Percentiles rank a stretch among this genome's conserved stretches.
Evolutionary conservation across 1,139 yeast genomes (phyloP).

Genomic region (Blastobotrys illinoisensis): DNA sequence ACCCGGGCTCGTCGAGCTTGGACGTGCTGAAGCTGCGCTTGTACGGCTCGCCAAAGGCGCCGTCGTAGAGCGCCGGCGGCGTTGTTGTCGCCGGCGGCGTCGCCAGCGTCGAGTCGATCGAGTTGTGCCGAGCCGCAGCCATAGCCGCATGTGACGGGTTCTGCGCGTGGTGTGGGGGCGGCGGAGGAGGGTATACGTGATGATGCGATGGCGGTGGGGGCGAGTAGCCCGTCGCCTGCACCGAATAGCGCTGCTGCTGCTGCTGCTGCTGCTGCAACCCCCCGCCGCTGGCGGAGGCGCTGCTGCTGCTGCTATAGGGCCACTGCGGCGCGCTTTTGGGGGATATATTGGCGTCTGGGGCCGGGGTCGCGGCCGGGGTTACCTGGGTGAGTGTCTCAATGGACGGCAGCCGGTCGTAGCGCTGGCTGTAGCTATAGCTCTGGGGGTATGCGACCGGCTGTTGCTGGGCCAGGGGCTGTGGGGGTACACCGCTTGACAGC

Average conservation of each 20-base stretch:
- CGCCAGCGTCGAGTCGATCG: constrained; percentile 15
- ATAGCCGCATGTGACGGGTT: not conserved
- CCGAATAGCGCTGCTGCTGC: constrained; percentile 5
- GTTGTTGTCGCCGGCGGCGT: constrained; percentile 6
- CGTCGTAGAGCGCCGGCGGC: not conserved
- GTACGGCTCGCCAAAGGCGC: not conserved
- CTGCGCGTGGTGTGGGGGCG: not conserved
- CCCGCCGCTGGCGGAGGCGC: constrained; percentile 6
- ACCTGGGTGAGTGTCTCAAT: constrained; percentile 22
- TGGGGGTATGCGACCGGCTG: not conserved
- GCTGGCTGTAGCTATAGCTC: not conserved
- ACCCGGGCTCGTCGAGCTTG: constrained; percentile 19
- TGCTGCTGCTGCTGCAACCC: constrained; percentile 11
- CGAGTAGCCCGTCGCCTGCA: not conserved
- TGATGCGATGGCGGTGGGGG: not conserved
- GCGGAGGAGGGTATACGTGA: not conserved
- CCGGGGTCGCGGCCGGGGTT: constrained; percentile 6
- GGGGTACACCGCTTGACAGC: not conserved
- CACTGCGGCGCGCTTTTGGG: not conserved
- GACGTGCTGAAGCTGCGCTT: constrained; percentile 9
- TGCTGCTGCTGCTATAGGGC: not conserved
- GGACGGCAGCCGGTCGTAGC: constrained; percentile 25
- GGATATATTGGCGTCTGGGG: not conserved
- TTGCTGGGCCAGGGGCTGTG: not conserved
- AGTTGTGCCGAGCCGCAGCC: constrained; percentile 13